A percentile compares a stretch with the other conserved stretches of the same genome.
These are phyloP conservation scores for Penicillium parvum DNA, from an alignment of 495 filamentous ascomycete genomes.

Conservation along the genomic window DNA sequence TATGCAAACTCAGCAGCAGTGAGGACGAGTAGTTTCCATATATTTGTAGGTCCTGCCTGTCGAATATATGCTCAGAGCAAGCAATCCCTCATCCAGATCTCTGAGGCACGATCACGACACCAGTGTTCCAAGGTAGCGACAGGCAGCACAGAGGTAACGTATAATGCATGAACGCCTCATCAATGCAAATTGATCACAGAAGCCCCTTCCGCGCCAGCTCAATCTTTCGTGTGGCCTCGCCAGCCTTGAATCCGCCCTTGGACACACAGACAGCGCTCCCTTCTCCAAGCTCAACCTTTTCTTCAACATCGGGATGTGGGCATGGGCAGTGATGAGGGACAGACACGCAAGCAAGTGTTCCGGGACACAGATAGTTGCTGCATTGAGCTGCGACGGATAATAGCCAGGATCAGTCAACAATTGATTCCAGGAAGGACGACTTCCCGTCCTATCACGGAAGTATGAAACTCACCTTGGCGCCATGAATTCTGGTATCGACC, in stretches of 20 bases:
- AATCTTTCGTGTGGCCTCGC: conserved; percentile 71
- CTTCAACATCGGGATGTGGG: conserved; percentile 71
- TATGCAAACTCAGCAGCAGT: too few relatives aligned
- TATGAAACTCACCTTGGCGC: conserved; percentile 48
- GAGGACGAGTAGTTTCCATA: too few relatives aligned
- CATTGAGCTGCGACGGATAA: conserved; percentile 54
- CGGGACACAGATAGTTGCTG: conserved; percentile 87
- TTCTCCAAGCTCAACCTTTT: conserved; percentile 83
- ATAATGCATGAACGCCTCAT: not conserved
- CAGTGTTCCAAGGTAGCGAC: not conserved
- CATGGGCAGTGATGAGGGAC: conserved; percentile 95
- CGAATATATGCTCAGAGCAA: too few relatives aligned
- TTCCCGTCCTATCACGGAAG: not conserved
- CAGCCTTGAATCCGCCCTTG: conserved; percentile 73
- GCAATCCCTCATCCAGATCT: too few relatives aligned
- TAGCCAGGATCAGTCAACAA: conserved; percentile 2
- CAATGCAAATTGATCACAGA: conserved; percentile 45
- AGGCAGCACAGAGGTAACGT: not conserved
- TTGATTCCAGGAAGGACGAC: not conserved
- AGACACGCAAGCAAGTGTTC: conserved; percentile 83
- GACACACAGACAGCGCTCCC: conserved; percentile 77
- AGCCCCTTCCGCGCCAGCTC: conserved; percentile 80
- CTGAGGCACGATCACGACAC: not conserved
- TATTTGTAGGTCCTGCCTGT: too few relatives aligned
- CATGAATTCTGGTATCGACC: conserved; percentile 71